Percentiles rank a stretch among this genome's conserved stretches.
Evolutionary conservation across 192 early-diverging fungal species (phyloP).

Genomic region (Backusella liffmaniae): DNA sequence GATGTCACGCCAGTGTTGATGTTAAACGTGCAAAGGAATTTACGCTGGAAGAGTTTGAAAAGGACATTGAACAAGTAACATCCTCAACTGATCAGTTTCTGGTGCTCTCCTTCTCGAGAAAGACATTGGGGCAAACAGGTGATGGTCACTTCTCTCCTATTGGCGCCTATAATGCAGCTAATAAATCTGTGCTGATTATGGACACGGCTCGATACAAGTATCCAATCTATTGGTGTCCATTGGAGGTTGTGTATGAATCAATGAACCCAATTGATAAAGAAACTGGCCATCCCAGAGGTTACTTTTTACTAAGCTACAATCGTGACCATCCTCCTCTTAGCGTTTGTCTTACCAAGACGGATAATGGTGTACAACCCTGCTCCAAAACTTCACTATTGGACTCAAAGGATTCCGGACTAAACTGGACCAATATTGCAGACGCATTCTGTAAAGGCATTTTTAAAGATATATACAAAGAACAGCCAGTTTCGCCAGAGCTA

Average conservation of each 20-base stretch:
- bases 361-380: not conserved
- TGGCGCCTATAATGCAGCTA: slow-evolving; percentile 72
- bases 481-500: slow-evolving; percentile 43
- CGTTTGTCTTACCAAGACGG: slow-evolving; percentile 38
- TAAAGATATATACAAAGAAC: slow-evolving; percentile 44
- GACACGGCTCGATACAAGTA: slow-evolving; percentile 93
- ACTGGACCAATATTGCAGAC: slow-evolving; percentile 51
- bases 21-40: slow-evolving; percentile 67
- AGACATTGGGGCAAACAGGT: slow-evolving; percentile 80
- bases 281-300: slow-evolving; percentile 81
- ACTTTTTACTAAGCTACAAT: slow-evolving; percentile 70
- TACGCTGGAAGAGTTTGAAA: slow-evolving; percentile 74
- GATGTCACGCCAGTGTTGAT: slow-evolving; percentile 78
- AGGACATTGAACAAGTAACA: slow-evolving; percentile 69
- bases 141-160: slow-evolving; percentile 94
- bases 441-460: slow-evolving; percentile 55
- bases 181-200: slow-evolving; percentile 75
- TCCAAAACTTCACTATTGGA: not conserved
- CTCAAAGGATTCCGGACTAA: slow-evolving; percentile 23
- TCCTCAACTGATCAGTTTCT: slow-evolving; percentile 76
- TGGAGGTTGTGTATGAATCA: slow-evolving; percentile 73
- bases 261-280: slow-evolving; percentile 79
- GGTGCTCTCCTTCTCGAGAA: slow-evolving; percentile 85
- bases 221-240: slow-evolving; percentile 83
- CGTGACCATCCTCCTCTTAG: slow-evolving; percentile 30